These are phyloP conservation scores for Nicotiana paniculata DNA, from an alignment of 257 asterid species.

Conservation along the genomic window DNA sequence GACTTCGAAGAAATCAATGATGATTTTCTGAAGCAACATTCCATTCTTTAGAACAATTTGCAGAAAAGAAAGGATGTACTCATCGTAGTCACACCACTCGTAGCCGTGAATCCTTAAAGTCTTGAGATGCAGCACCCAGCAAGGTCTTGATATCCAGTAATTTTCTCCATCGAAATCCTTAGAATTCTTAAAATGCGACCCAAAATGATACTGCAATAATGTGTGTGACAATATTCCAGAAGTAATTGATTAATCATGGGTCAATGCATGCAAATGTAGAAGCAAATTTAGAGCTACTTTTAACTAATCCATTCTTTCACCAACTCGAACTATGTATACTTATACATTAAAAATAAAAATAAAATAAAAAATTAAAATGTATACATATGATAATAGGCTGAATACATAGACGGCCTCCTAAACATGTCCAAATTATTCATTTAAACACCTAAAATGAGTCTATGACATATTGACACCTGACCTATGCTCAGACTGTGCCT, in stretches of 20 bases:
- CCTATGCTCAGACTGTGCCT: too few relatives aligned
- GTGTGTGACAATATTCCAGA: not conserved
- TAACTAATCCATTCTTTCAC: too few relatives aligned
- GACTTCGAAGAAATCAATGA: not conserved
- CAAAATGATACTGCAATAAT: not conserved
- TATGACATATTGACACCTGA: too few relatives aligned
- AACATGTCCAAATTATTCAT: too few relatives aligned
- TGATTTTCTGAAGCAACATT: not conserved
- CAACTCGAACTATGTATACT: too few relatives aligned
- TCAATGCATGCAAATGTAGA: not conserved
- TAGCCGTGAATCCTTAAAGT: not conserved
- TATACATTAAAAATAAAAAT: too few relatives aligned
- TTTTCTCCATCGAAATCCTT: not conserved
- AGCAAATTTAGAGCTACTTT: not conserved
- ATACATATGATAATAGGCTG: too few relatives aligned
- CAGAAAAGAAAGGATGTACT: not conserved
- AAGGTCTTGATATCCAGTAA: slow-evolving; percentile 8
- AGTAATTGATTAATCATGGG: not conserved
- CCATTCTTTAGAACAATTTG: slow-evolving; percentile 3
- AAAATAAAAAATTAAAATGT: too few relatives aligned
- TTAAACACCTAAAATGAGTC: too few relatives aligned
- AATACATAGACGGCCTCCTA: too few relatives aligned
- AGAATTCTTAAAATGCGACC: not conserved
- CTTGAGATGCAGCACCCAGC: slow-evolving; percentile 5
- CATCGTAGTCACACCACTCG: too few relatives aligned